These are phyloP conservation scores for Amanita jacksonii DNA, from an alignment of 768 basidiomycete species.

Conservation along the genomic window DNA sequence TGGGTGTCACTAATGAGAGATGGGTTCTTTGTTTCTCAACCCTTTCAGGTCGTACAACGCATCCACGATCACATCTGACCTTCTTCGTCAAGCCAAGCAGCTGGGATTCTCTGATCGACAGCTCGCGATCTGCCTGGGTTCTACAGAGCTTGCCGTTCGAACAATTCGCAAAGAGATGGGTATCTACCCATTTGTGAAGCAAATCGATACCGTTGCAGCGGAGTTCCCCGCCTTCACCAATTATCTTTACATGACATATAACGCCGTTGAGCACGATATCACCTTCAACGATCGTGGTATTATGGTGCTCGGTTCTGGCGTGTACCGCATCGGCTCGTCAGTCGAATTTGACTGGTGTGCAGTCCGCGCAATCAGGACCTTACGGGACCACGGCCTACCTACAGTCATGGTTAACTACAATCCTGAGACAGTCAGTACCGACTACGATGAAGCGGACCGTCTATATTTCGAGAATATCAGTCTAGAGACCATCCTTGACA, in stretches of 20 bases:
- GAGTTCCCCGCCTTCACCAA: constrained; percentile 99
- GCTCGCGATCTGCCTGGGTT: constrained; percentile 71
- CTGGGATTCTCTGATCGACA: constrained; percentile 94
- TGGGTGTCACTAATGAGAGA: constrained; percentile 43
- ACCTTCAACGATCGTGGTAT: constrained; percentile 85
- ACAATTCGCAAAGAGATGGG: constrained; percentile 76
- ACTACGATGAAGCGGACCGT: constrained; percentile 97
- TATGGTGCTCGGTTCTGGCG: constrained; percentile 96
- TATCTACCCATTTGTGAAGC: constrained; percentile 90
- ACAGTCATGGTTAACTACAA: constrained; percentile 99
- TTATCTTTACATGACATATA: constrained; percentile 98
- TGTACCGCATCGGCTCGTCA: constrained; percentile 97
- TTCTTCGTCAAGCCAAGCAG: constrained; percentile 82
- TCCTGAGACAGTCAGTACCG: constrained; percentile 97
- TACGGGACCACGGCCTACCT: constrained; percentile 88
- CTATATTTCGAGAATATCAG: constrained; percentile 99
- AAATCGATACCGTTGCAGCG: constrained; percentile 98
- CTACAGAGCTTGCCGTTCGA: constrained; percentile 90
- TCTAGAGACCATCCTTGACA: constrained; percentile 91
- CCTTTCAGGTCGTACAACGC: constrained; percentile 47
- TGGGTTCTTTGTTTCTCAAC: neutral
- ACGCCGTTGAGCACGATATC: constrained; percentile 90
- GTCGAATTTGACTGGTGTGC: constrained; percentile 99
- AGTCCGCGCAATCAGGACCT: constrained; percentile 90
- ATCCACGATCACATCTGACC: constrained; percentile 47